Evolutionary conservation across 352 stramenopile species (phyloP).

Genomic region (Pythium pyrilobum): DNA sequence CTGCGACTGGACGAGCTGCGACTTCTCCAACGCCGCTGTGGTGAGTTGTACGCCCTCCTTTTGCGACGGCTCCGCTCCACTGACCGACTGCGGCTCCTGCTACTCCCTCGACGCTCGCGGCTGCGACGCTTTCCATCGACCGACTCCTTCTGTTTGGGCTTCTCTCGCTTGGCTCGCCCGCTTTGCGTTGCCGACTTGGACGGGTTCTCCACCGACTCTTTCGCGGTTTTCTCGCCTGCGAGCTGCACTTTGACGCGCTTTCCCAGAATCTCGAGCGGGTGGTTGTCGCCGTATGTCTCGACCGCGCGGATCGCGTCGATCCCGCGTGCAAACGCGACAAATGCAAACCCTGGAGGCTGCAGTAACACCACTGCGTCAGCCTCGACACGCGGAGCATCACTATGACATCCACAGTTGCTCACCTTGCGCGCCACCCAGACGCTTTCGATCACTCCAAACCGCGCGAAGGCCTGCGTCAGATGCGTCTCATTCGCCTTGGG

Average conservation of each 20-base stretch:
- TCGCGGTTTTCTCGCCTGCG: slow-evolving; percentile 34
- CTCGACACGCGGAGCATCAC: neutral
- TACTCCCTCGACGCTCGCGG: slow-evolving; percentile 1
- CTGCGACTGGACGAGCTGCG: neutral
- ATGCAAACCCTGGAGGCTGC: slow-evolving; percentile 77
- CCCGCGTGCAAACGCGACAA: slow-evolving; percentile 51
- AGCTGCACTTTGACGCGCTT: slow-evolving; percentile 75
- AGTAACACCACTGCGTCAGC: slow-evolving; percentile 1
- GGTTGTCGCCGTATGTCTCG: slow-evolving; percentile 26
- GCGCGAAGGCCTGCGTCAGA: slow-evolving; percentile 50
- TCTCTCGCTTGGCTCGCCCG: neutral
- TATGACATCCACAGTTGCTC: neutral
- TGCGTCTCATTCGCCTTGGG: slow-evolving; percentile 64
- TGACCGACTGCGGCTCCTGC: neutral
- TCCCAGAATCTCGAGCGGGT: slow-evolving; percentile 53
- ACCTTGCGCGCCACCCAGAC: slow-evolving; percentile 75
- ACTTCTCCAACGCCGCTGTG: neutral
- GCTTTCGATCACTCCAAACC: slow-evolving; percentile 66
- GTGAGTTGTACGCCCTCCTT: neutral
- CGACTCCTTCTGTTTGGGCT: neutral
- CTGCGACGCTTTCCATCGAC: too few relatives aligned
- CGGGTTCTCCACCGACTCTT: neutral
- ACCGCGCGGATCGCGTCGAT: slow-evolving; percentile 47
- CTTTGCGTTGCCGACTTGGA: neutral
- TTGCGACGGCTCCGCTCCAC: neutral